These are phyloP conservation scores for Fagus sylvatica DNA, from an alignment of 306 rosid species.

Conservation along the genomic window DNA sequence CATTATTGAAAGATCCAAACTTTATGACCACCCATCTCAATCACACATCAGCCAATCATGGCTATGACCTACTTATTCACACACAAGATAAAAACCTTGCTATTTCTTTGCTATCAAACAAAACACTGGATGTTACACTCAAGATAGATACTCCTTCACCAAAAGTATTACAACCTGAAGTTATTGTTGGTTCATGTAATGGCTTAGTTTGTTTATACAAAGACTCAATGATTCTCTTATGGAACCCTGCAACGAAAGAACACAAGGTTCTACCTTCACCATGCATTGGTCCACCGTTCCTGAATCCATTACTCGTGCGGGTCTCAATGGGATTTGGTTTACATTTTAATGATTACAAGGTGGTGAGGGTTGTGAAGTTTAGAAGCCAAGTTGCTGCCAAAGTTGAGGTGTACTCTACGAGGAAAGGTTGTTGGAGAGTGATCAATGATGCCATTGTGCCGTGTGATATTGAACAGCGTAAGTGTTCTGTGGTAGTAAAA, in stretches of 20 bases:
- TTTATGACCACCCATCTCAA: not conserved
- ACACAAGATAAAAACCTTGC: not conserved
- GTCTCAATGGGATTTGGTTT: conserved; percentile 8
- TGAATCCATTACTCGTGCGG: not conserved
- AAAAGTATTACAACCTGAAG: no score
- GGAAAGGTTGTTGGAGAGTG: conserved; percentile 1
- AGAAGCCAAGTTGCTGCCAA: not conserved
- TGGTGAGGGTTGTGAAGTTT: not conserved
- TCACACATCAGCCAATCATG: not conserved
- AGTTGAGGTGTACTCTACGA: not conserved
- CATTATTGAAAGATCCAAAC: not conserved
- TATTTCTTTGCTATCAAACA: not conserved
- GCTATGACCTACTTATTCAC: not conserved
- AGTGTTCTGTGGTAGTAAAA: not conserved
- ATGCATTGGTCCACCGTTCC: not conserved
- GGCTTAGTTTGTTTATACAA: not conserved
- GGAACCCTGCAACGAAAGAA: conserved; percentile 14
- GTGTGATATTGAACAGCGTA: not conserved
- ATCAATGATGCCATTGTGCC: not conserved
- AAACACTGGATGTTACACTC: not conserved
- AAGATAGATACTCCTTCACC: not conserved
- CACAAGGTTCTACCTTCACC: conserved; percentile 5
- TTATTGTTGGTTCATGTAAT: conserved; percentile 10
- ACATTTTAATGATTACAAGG: not conserved
- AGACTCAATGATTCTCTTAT: not conserved